Base-by-base conservation (phyloP, 805 yeast genomes). In the Groenewaldozyma salmanticensis region DNA sequence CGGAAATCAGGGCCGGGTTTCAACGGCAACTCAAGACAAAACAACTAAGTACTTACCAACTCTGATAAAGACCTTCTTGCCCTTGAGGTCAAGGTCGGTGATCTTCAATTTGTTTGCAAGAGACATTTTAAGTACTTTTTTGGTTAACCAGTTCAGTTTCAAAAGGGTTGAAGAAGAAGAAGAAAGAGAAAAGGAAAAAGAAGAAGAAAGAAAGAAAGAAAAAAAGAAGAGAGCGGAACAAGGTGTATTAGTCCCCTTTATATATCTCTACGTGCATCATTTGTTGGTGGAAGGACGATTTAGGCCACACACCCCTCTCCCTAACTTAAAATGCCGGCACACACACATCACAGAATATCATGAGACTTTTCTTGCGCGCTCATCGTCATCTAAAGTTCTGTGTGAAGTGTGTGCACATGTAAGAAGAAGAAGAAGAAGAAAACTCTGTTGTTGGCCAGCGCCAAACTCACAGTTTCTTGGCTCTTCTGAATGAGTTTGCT, bases 51-150 rank as follows among this genome's bases (percentile, higher is more conserved):
- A 54, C 61, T 21, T 64, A 67, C 90, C 96, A 50, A 94, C 98
- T 72, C 99, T 84, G 76, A 92, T 90, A 72, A 92, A 88, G 66
- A 92, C 99, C 65, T 96, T 79, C 77, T 92, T 88, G 67, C 76
- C 88, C 58, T 80, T 65, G 65, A 86, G 79, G 64, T 78, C 77
- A 55, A 92, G 71, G 68, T 92, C 98, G 62, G 81, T 77, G 67
- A 92, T 96, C 45, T 96, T 81, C 58, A 92, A 76, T 71, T 92
- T 92, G 68, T 75, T 83, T 44, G 95, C 78, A 65, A 92, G 77
- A 55, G 98, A 94, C 98, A 92, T 92, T 40, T 17, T 52, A 36
- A 32, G 37, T 31, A 11, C 13, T 13, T n/a, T 15, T 34, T 11
- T 34, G n/a, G 34, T 31, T n/a, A 31, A 13, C n/a, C n/a, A 27